Percentiles rank a stretch among this genome's conserved stretches.
Conservation (phyloP, 139 green algal genomes). For the Pseudopediastrum boryanum region DNA sequence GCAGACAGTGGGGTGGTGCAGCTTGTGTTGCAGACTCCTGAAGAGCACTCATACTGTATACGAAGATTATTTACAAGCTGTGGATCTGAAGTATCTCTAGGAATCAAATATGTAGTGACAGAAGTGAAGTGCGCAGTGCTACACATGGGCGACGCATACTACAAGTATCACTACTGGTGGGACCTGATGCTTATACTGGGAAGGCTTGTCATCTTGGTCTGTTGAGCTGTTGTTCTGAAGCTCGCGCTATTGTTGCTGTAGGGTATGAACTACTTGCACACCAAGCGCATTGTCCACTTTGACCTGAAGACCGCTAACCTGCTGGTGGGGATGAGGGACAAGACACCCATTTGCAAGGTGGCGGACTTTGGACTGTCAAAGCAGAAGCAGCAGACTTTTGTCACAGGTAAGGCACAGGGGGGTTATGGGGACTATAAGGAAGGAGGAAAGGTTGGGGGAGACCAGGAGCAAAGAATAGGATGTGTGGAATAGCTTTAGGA, state of each 20-base stretch:
- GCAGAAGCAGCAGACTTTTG: conserved; percentile 68
- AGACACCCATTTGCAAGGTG: conserved; percentile 71
- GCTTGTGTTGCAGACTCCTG: too few relatives aligned
- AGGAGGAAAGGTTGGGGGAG: background rate
- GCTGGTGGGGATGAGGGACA: conserved; percentile 75
- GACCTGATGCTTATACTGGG: too few relatives aligned
- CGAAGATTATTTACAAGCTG: too few relatives aligned
- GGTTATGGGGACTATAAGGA: background rate
- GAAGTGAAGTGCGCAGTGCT: too few relatives aligned
- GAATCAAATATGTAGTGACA: too few relatives aligned
- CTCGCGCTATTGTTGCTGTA: conserved; percentile 30
- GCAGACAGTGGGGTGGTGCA: too few relatives aligned
- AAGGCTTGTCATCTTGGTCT: too few relatives aligned
- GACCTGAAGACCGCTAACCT: conserved; percentile 75
- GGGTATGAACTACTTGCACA: conserved; percentile 87
- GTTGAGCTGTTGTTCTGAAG: background rate
- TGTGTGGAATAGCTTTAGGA: background rate
- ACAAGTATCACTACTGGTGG: too few relatives aligned
- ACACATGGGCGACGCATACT: too few relatives aligned
- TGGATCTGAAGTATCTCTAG: too few relatives aligned
- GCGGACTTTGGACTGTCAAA: conserved; percentile 82
- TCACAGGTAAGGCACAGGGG: conserved; percentile 50
- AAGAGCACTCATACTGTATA: too few relatives aligned
- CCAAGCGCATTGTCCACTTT: conserved; percentile 80
- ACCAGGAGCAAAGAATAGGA: background rate